Conservation (phyloP, 2,329 filamentous ascomycete genomes). For the Epichloe typhina region DNA sequence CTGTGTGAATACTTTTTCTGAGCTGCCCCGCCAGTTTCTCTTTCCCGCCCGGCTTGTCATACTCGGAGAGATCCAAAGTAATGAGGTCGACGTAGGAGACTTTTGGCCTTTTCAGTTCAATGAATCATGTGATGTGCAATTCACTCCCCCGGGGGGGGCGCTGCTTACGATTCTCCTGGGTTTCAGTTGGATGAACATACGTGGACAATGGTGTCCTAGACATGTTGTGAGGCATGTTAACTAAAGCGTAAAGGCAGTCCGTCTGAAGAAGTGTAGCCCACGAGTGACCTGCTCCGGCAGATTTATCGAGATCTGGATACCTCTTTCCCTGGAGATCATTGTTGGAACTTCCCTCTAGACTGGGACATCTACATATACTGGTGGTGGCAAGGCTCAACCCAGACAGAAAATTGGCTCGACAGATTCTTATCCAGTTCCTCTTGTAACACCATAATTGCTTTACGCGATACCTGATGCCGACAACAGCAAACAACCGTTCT, state of each 20-base stretch:
- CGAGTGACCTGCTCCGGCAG: background rate
- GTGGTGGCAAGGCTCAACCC: background rate
- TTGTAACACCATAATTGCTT: background rate
- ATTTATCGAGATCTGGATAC: too few relatives aligned
- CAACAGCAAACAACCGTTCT: background rate
- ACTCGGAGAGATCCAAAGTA: slow-evolving; percentile 42
- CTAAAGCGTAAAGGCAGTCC: background rate
- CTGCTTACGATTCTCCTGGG: background rate
- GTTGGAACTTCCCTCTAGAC: background rate
- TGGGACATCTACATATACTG: background rate
- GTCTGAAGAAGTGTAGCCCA: background rate
- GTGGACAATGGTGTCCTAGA: background rate
- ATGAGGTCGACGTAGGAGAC: slow-evolving; percentile 42
- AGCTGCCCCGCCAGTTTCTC: slow-evolving; percentile 39
- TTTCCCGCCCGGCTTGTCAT: slow-evolving; percentile 40
- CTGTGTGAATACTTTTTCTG: slow-evolving; percentile 36
- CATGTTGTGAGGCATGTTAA: background rate
- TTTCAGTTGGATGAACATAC: background rate
- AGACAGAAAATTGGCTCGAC: background rate
- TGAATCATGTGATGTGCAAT: background rate
- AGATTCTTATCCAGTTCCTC: background rate
- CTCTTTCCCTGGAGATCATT: too few relatives aligned
- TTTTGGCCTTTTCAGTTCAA: background rate
- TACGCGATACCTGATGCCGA: background rate
- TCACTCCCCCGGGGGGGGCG: too few relatives aligned